phyloP scores from a whole-genome alignment of 208 protist species.

The Herpetomonas samuelpessoai region DNA sequence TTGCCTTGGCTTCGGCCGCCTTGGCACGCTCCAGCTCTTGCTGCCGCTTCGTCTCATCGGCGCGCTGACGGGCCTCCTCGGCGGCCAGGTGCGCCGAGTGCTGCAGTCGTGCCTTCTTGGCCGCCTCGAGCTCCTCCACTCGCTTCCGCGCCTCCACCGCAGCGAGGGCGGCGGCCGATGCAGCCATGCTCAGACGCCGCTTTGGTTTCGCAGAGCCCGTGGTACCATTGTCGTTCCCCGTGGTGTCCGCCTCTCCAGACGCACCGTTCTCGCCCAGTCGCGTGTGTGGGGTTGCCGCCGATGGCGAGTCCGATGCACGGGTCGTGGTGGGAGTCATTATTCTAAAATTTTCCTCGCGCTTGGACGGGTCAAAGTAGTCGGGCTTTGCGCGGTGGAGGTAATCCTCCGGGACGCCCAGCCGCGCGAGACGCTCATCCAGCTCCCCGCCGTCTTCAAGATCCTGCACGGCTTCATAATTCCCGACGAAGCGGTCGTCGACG shows the following conservation, averaged over 20 bases:
- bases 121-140: not conserved
- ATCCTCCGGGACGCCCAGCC: conserved; percentile 28
- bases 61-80: not conserved
- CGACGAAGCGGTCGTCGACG: conserved; percentile 52
- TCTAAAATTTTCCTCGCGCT: not conserved
- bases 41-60: not conserved
- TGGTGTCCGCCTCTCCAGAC: no score
- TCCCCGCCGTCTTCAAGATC: conserved; percentile 65
- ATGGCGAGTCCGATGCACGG: not conserved
- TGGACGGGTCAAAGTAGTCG: conserved; percentile 8
- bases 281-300: not conserved
- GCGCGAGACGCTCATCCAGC: conserved; percentile 37
- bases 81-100: not conserved
- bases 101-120: not conserved
- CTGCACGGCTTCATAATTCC: conserved; percentile 54
- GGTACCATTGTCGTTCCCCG: not conserved
- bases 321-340: not conserved
- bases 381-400: conserved; percentile 10
- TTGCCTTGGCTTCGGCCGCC: conserved; percentile 1
- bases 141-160: not conserved
- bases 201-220: not conserved
- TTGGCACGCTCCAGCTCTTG: not conserved
- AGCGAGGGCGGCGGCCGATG: not conserved
- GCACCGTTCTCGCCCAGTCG: no score
- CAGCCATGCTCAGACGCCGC: not conserved